Conservation (phyloP, 2,329 filamentous ascomycete genomes). For the Aschersonia sp. region DNA sequence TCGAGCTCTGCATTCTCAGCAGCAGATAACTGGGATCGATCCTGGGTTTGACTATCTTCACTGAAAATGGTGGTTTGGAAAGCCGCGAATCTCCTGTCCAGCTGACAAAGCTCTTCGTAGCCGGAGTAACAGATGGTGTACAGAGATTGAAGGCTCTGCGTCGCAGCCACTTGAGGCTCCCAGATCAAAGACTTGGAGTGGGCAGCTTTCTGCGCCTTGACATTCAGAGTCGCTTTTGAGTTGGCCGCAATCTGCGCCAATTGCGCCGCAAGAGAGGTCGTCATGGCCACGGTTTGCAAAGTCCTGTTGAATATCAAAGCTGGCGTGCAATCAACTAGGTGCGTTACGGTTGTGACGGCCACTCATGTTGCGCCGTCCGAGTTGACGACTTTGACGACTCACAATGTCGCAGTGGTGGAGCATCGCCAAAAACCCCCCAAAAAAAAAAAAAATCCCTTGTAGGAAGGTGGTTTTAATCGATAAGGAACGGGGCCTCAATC, state of each 20-base stretch:
- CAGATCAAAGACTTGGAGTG: slow-evolving; percentile 95
- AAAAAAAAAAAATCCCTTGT: no score
- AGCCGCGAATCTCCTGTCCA: slow-evolving; percentile 64
- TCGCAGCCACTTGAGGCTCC: slow-evolving; percentile 68
- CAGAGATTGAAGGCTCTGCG: slow-evolving; percentile 80
- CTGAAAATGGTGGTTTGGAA: slow-evolving; percentile 78
- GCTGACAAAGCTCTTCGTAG: slow-evolving; percentile 77
- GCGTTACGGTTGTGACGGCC: no score
- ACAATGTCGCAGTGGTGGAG: no score
- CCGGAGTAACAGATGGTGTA: slow-evolving; percentile 80
- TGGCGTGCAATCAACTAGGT: not conserved
- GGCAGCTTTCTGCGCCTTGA: slow-evolving; percentile 82
- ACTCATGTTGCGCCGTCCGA: no score
- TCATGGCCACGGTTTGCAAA: slow-evolving; percentile 37
- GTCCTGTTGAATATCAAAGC: slow-evolving; percentile 3
- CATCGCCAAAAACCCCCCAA: no score
- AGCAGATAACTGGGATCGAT: slow-evolving; percentile 70
- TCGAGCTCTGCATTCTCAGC: slow-evolving; percentile 75
- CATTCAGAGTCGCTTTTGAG: slow-evolving; percentile 79
- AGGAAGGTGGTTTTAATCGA: no score
- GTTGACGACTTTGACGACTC: no score
- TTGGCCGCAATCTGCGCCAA: slow-evolving; percentile 82
- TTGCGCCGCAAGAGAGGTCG: slow-evolving; percentile 81
- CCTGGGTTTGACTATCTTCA: slow-evolving; percentile 80
- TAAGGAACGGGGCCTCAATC: no score